Evolutionary conservation across 2,329 filamentous ascomycete genomes (phyloP), one percentile per base, ranked within the genome.

Genomic region (Scedosporium dehoogii): DNA sequence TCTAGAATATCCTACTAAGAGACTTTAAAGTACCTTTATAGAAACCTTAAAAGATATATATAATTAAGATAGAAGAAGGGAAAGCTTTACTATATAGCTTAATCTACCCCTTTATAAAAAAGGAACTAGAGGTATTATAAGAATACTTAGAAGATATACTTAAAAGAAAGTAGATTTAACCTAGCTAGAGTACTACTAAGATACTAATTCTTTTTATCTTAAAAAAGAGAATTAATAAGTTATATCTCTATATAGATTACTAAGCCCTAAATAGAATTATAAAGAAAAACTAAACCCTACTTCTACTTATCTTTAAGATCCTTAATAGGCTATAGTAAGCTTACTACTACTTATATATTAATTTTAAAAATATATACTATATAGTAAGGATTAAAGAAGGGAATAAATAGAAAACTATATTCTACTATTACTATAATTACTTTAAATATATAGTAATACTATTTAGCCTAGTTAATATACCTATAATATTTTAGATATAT

Each of bases 381-480:
- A 57, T 58, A 56, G 51, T 61, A 23, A 61, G 44, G 55, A 64
- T 61, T 58, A 64, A 56, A 53, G 18, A 53, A 62, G 62, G 6
- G 41, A 46, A 56, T 63, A 53, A 63, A 46, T 65, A 66, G 23
- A 64, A 67, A 25, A 64, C 51, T 44, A 25, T 33, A 18, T 64
- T 64, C 51, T 56, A 64, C 27, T 62, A 48, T 38, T 60, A 58
- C 62, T 65, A 62, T 56, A 64, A 29, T 18, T 61, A 65, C 27
- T 67, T 63, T 65, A 63, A 67, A 46, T 67, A 66, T 60, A 38
- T 63, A 51, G 56, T 65, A 29, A 66, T 66, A 64, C 53, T 62
- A 55, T 65, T 65, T 61, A 62, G 21, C 1, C 38, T 66, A 48
- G 65, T 61, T 59, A 64, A 65, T 63, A 64, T 62, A 56, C 21